A percentile compares a stretch with the other conserved stretches of the same genome.
Evolutionary conservation across 441 rosid genomes (phyloP).

Genomic region (Populus tomentosa): DNA sequence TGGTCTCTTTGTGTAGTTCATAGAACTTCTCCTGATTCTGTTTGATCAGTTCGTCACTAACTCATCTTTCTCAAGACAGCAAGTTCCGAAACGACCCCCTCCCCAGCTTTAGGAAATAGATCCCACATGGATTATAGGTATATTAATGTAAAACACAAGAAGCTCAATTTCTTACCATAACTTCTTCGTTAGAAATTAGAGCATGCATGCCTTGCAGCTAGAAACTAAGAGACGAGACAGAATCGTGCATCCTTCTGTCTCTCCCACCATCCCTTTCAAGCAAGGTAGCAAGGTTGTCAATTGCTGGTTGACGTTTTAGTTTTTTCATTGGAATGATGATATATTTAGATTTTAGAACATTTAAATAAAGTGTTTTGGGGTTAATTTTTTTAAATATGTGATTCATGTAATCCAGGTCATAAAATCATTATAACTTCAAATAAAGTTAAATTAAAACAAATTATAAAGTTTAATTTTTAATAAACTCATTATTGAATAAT

Average conservation of each 20-base stretch:
- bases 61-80: background rate
- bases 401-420: fast-evolving
- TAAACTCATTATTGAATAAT: too few species aligned
- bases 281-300: background rate
- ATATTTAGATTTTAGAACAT: too few species aligned
- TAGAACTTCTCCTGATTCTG: background rate
- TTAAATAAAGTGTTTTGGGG: too few species aligned
- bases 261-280: background rate
- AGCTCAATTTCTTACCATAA: background rate
- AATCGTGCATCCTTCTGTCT: background rate
- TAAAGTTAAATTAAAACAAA: too few species aligned
- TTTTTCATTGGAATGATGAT: too few species aligned
- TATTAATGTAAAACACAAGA: too few species aligned
- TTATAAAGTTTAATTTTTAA: too few species aligned
- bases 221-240: background rate
- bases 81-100: background rate
- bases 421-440: fast-evolving
- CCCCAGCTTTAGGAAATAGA: background rate
- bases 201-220: background rate
- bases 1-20: background rate
- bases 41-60: background rate
- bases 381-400: too few species aligned
- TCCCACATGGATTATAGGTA: background rate
- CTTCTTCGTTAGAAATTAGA: background rate
- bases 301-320: too few species aligned